phyloP scores from a whole-genome alignment of 179 eudicot species.

The Beta lomatogona region DNA sequence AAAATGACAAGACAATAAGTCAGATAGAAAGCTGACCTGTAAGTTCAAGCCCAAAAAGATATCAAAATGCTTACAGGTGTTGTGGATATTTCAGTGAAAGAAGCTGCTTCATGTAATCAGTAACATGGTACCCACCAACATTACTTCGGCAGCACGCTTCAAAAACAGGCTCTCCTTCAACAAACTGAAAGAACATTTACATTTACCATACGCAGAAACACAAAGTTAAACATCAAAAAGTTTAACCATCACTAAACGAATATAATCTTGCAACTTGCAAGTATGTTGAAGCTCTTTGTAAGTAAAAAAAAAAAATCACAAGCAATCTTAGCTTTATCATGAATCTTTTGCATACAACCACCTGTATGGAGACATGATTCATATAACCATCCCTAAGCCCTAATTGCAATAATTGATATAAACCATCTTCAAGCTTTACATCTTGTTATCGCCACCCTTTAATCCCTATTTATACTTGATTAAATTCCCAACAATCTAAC shows the following conservation, averaged over 20 bases:
- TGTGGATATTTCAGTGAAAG: conserved; percentile 92
- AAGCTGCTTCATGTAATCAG: conserved; percentile 95
- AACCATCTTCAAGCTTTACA: no score
- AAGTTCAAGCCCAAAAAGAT: conserved; percentile 2
- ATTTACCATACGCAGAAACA: conserved; percentile 16
- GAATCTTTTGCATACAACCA: background rate
- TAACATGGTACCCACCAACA: conserved; percentile 96
- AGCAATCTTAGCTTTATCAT: background rate
- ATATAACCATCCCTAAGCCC: no score
- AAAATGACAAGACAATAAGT: conserved; percentile 2
- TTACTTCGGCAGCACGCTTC: conserved; percentile 95
- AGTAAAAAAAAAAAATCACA: background rate
- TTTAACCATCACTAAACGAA: background rate
- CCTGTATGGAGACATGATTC: no score
- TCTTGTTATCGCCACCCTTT: no score
- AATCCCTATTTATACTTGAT: no score
- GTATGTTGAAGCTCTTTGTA: conserved; percentile 1
- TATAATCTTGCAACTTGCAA: background rate
- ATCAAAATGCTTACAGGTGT: conserved; percentile 63
- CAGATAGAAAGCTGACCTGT: background rate
- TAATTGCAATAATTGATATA: no score
- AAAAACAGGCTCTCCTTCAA: conserved; percentile 88
- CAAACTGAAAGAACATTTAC: conserved; percentile 53
- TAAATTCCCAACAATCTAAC: no score
- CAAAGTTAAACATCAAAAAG: conserved; percentile 1